Percentiles rank a stretch among this genome's conserved stretches.
Evolutionary conservation across 768 basidiomycete species (phyloP).

Genomic region (Rhizopogon vesiculosus): DNA sequence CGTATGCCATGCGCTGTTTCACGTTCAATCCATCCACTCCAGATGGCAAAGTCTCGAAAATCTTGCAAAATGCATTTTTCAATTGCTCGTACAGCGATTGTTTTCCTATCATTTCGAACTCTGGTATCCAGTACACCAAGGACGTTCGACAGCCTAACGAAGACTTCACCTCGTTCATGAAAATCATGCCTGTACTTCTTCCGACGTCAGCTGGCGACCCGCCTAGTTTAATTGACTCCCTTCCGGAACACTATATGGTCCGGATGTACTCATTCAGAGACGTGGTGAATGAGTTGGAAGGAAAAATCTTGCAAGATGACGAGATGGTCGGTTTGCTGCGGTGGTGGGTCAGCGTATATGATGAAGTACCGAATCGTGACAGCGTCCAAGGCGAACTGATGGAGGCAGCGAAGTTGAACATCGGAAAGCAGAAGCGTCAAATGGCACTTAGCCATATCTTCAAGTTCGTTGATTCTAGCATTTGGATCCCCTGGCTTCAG

Average conservation of each 20-base stretch:
- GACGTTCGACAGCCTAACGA: conserved; percentile 72
- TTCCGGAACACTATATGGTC: conserved; percentile 60
- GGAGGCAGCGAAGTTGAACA: not conserved
- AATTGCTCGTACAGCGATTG: conserved; percentile 42
- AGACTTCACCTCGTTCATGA: conserved; percentile 66
- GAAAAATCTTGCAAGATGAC: conserved; percentile 55
- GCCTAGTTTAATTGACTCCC: conserved; percentile 50
- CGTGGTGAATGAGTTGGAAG: conserved; percentile 66
- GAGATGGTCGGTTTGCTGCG: conserved; percentile 78
- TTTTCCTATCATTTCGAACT: conserved; percentile 73
- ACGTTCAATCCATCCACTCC: conserved; percentile 84
- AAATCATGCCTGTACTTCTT: conserved; percentile 60
- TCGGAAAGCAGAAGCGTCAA: conserved; percentile 21
- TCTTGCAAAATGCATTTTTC: conserved; percentile 76
- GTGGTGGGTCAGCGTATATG: conserved; percentile 63
- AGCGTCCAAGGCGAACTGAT: not conserved
- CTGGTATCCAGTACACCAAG: conserved; percentile 59
- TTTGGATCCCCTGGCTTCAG: conserved; percentile 51
- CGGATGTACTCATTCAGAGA: conserved; percentile 71
- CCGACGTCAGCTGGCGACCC: conserved; percentile 42
- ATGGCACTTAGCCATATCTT: conserved; percentile 58
- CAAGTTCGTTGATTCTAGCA: conserved; percentile 61
- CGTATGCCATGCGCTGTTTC: conserved; percentile 84
- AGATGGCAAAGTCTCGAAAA: conserved; percentile 61
- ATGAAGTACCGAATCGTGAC: conserved; percentile 1